phyloP scores from a whole-genome alignment of 1,284 basidiomycete species.

The Trametes versicolor region DNA sequence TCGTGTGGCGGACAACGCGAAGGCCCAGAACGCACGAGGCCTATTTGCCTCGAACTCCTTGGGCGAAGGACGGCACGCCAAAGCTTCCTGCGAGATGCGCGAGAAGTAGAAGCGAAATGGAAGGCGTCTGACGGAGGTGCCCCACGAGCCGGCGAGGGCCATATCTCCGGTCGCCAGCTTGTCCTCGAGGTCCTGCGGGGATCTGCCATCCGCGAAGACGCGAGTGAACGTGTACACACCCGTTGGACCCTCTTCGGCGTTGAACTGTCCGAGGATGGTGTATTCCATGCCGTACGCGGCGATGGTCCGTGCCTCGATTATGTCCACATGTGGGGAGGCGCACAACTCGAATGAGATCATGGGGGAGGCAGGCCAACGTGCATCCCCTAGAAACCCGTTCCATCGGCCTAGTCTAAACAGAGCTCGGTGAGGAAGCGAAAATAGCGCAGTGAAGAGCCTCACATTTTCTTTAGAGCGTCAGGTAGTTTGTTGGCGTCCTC shows the following conservation, averaged over 20 bases:
- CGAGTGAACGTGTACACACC: background rate
- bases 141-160: conserved; percentile 23
- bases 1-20: conserved; percentile 9
- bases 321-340: background rate
- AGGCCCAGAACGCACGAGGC: conserved; percentile 16
- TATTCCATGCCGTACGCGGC: background rate
- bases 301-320: background rate
- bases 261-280: background rate
- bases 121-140: background rate
- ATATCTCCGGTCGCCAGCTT: conserved; percentile 21
- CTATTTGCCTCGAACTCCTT: conserved; percentile 4
- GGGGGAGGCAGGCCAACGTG: too few relatives aligned
- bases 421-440: too few relatives aligned
- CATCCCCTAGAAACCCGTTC: too few relatives aligned
- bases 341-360: background rate
- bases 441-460: too few relatives aligned
- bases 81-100: conserved; percentile 19
- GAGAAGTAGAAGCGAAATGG: conserved; percentile 22
- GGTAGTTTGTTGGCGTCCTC: too few relatives aligned
- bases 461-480: background rate
- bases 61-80: conserved; percentile 18
- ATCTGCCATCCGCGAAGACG: background rate
- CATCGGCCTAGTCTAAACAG: too few relatives aligned
- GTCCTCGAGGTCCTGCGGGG: conserved; percentile 16
- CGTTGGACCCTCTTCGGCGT: background rate